Evolutionary conservation across 345 rosid species (phyloP), one percentile per base, ranked within the genome.

Genomic region (Camelina neglecta): DNA sequence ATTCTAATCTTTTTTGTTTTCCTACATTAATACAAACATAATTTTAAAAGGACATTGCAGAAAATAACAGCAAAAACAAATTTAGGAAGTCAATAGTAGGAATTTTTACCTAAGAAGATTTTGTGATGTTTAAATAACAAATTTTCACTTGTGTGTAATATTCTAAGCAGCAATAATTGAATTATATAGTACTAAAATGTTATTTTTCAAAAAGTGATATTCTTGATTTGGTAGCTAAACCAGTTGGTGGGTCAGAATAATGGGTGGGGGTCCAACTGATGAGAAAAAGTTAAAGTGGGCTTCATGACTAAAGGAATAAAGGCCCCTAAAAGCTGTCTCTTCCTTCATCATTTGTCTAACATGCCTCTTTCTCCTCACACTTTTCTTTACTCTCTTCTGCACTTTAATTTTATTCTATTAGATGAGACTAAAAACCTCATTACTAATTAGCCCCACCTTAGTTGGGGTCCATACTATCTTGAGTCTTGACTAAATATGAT

Each of bases 261-360:
- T 59, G 26, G 57, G 69, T 65, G 8, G 69, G 81, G 81, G 74
- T 42, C 77, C 33, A 72, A 72, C 29, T 10, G 11, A 60, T 50
- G 35, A 26, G 69, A 78, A 78, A 49, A 78, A 3, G 81, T 60
- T 58, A 78, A 78, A 72, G 77, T 78, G 76, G 70, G 77, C 51
- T 78, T 78, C 69, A 59, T 67, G 58, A 78, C 54, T 66, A 72
- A 78, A 78, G 77, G 61, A 64, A 77, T 20, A 54, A 76, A 69
- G 69, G 5, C 58, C 75, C 35, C 48, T 13, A 58, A 77, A 77
- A 78, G 77, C 81, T 72, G 81, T 3, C 8, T 44, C 73, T 78
- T 60, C 77, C 64, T 44, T 42, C 77, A 78, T 78, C 73, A 78
- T 78, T 59, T 72, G 60, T 58, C 63, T 71, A 77, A 71, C 81